A percentile compares a stretch with the other conserved stretches of the same genome.
These are phyloP conservation scores for Colletotrichum truncatum DNA, from an alignment of 2,329 filamentous ascomycete species.

Conservation along the genomic window DNA sequence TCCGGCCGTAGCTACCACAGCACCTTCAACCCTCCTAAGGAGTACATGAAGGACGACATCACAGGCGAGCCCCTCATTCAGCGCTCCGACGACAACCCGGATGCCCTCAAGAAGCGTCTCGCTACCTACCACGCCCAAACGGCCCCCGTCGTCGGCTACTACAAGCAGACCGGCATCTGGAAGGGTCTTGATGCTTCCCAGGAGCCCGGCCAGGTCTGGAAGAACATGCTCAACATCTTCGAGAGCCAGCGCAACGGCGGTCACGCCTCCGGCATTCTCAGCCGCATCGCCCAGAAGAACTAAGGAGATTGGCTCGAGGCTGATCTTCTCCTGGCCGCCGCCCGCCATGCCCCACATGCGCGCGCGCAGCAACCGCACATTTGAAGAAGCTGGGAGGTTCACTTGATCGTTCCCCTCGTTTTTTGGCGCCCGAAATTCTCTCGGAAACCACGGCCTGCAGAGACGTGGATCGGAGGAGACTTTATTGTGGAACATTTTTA, in stretches of 20 bases:
- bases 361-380: background rate
- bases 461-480: conserved; percentile 22
- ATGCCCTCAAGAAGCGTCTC: conserved; percentile 93
- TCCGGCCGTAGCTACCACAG: conserved; percentile 98
- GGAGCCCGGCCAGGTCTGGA: conserved; percentile 95
- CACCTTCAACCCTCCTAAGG: conserved; percentile 98
- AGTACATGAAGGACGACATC: conserved; percentile 92
- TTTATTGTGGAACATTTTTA: conserved; percentile 25
- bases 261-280: conserved; percentile 51
- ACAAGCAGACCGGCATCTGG: conserved; percentile 98
- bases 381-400: background rate
- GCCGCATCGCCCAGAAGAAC: conserved; percentile 41
- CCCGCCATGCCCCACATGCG: background rate
- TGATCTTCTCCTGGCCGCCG: background rate
- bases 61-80: conserved; percentile 97
- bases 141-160: conserved; percentile 90
- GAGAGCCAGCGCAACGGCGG: conserved; percentile 46
- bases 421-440: background rate
- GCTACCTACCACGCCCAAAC: conserved; percentile 95
- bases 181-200: conserved; percentile 94
- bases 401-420: background rate
- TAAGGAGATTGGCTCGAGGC: conserved; percentile 31
- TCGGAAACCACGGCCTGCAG: conserved; percentile 3
- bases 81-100: conserved; percentile 96
- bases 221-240: conserved; percentile 87